phyloP scores from a whole-genome alignment of 2,329 filamentous ascomycete genomes.

The Mycosphaerella arachidis region DNA sequence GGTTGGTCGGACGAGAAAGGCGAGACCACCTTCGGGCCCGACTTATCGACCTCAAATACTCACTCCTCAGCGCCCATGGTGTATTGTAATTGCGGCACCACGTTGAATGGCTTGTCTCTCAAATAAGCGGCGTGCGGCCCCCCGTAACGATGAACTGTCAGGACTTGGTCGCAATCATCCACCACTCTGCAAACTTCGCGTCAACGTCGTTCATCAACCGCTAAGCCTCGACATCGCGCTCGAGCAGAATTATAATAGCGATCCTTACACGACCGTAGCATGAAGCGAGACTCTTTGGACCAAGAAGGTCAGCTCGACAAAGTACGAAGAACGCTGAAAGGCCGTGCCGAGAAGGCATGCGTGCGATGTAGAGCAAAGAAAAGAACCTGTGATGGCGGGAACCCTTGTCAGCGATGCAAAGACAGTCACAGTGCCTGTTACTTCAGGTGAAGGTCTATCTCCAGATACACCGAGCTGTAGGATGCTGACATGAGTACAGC shows the following conservation, averaged over 20 bases:
- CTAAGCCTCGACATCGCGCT: not conserved
- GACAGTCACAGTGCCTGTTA: slow-evolving; percentile 22
- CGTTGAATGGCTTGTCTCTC: not conserved
- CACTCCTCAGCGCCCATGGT: not conserved
- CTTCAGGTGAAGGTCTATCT: slow-evolving; percentile 14
- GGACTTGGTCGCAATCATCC: not conserved
- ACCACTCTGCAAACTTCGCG: not conserved
- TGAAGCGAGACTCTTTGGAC: slow-evolving; percentile 15
- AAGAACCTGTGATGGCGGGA: slow-evolving; percentile 19
- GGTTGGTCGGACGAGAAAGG: not conserved
- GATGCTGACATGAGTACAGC: slow-evolving; percentile 2
- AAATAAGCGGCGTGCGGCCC: slow-evolving; percentile 2
- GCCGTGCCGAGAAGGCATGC: slow-evolving; percentile 20
- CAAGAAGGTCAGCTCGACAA: slow-evolving; percentile 17
- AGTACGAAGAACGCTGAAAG: slow-evolving; percentile 18
- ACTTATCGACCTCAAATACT: slow-evolving; percentile 5
- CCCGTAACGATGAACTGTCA: not conserved
- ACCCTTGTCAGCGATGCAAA: slow-evolving; percentile 20
- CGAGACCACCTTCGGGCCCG: slow-evolving; percentile 3
- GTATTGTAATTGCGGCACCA: not conserved
- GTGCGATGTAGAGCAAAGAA: slow-evolving; percentile 23
- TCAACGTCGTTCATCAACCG: not conserved
- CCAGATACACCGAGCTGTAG: not conserved
- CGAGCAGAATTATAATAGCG: not conserved
- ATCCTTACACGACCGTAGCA: not conserved